Conservation (phyloP, 306 rosid species). For the Acacia confusa region DNA sequence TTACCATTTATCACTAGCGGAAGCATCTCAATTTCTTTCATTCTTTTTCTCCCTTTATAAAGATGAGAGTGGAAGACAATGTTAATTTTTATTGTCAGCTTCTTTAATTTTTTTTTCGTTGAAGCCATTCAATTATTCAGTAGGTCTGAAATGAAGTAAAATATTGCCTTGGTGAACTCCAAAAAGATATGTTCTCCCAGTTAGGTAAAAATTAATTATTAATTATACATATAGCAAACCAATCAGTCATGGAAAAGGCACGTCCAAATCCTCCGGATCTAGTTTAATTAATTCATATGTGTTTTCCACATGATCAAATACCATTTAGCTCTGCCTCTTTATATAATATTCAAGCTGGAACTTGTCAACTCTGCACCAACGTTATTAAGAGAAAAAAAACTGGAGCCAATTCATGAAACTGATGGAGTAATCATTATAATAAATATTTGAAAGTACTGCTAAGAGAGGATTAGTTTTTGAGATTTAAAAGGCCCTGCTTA, state of each 20-base stretch:
- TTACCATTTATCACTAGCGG: conserved; percentile 36
- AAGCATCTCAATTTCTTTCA: not conserved
- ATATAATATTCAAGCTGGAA: not conserved
- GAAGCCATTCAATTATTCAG: not conserved
- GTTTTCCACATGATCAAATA: not conserved
- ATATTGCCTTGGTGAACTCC: not conserved
- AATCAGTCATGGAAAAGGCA: conserved; percentile 13
- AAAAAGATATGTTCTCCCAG: conserved; percentile 2
- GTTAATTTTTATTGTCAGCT: not conserved
- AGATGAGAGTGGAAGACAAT: not conserved
- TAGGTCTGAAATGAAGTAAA: not conserved
- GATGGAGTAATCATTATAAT: not conserved
- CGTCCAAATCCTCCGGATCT: conserved; percentile 19
- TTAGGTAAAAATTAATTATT: not conserved
- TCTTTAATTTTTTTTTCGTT: not conserved
- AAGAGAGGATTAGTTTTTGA: no score
- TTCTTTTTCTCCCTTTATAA: not conserved
- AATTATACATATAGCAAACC: conserved; percentile 1
- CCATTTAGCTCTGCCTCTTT: not conserved
- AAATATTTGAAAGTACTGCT: not conserved
- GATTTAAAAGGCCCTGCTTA: not conserved
- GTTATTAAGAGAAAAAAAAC: no score
- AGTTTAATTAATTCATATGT: not conserved
- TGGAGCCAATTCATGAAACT: not conserved
- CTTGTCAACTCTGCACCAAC: not conserved